Conservation (phyloP, 202 grass and related monocot genomes). For the Carex sylvatica region DNA sequence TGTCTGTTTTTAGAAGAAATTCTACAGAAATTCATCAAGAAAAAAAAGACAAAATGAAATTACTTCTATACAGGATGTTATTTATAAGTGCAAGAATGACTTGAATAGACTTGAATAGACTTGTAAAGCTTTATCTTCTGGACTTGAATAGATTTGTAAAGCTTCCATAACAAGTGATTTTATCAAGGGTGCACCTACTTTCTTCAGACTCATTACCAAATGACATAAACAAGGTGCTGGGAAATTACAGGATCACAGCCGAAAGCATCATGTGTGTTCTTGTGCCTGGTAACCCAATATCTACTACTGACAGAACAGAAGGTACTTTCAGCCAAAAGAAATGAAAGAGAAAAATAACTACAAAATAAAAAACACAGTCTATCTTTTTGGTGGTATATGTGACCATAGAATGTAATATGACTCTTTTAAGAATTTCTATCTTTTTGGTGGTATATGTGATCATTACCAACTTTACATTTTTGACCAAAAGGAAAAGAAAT, state of each 20-base stretch:
- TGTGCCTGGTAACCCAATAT: conserved; percentile 44
- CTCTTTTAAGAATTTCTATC: neutral
- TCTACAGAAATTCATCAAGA: neutral
- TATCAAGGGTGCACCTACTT: conserved; percentile 56
- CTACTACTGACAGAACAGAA: conserved; percentile 38
- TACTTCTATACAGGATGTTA: neutral
- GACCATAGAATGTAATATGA: neutral
- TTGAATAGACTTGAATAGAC: neutral
- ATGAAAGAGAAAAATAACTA: neutral
- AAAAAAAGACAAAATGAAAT: neutral
- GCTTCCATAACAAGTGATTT: conserved; percentile 35
- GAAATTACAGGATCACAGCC: conserved; percentile 51
- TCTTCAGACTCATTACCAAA: conserved; percentile 26
- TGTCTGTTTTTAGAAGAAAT: neutral
- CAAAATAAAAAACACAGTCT: neutral
- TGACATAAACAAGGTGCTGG: conserved; percentile 7
- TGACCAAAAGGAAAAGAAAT: neutral
- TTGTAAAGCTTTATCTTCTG: neutral
- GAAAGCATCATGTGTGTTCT: conserved; percentile 63
- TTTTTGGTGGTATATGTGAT: neutral
- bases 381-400: neutral
- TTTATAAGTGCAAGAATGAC: neutral
- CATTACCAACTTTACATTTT: neutral
- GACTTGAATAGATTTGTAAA: neutral
- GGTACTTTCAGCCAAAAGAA: conserved; percentile 9